Evolutionary conservation across 768 basidiomycete genomes (phyloP), one percentile per base, ranked within the genome.

Genomic region (Mycena capillaripes): DNA sequence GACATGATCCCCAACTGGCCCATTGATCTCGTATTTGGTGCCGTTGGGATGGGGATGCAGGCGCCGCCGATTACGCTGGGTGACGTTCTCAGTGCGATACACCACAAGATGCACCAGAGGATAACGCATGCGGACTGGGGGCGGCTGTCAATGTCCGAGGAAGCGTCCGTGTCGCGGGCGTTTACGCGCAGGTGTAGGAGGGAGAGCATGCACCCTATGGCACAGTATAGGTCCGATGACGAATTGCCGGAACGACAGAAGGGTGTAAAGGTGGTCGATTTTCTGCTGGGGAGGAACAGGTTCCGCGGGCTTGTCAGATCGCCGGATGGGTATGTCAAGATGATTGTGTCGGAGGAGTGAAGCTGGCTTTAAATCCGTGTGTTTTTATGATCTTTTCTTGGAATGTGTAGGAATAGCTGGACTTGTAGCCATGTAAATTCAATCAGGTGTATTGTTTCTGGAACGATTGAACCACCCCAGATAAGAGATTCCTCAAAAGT

Each of bases 251-350:
- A 88, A 78, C 77, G 83, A 70, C 82, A 79, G 17, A 86, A 88
- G 79, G 90, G 89, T 0, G 85, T 92, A 21, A 90, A 88, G 81
- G 83, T 89, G 69, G 84, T 92, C 4, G 92, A 93, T 82, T 92
- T 88, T 78, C 80, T 92, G 72, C 66, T 81, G 55, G 87, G 85
- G 10, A 85, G 82, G 62, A 82, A 83, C 3, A 82, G 79, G 75
- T 86, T 91, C 78, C 85, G 83, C 70, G 90, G 90, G 21, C 68
- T 91, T 56, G 81, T 84, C 9, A 82, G 85, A 72, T 81, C 78
- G 4, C 77, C 78, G 17, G 84, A 87, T 38, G 81, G 81, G 1
- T 82, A 77, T 59, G 83, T 87, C 69, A 84, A 79, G 73, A 62
- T 87, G 75, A 72, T 83, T n/a, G 69, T 73, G 3, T 46, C 71